Evolutionary conservation across 306 rosid genomes (phyloP), one percentile per base, ranked within the genome.

Genomic region (Sophora flavescens): DNA sequence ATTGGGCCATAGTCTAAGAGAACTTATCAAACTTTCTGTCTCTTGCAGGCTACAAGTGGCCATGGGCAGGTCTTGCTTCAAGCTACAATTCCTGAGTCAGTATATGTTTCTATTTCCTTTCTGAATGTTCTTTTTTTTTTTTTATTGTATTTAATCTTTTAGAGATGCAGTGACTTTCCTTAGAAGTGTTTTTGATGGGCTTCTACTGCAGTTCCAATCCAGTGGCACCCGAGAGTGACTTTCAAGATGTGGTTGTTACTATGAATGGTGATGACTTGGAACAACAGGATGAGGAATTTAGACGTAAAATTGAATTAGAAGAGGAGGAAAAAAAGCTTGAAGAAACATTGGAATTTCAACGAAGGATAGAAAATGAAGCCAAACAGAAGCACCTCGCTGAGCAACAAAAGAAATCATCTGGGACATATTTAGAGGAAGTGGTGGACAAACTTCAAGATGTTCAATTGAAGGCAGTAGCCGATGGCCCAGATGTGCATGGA

Each of bases 311-410:
- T 81, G 97, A 92, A 84, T 87, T 92, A 48, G 96, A 96, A 87
- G 97, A 78, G 77, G 98, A 92, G 79, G 99, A 92, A 82, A 92
- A 91, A 84, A 92, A 83, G 85, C 96, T 96, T 70, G 96, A 92
- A 87, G 98, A 92, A 83, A 88, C 97, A 59, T 86, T 96, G 87
- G 96, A 96, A 83, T 90, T 83, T 79, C 99, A 96, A 68, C 87
- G 97, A 52, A 87, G 85, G 80, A 88, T 93, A 73, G 99, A 93
- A 83, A 82, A 89, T 72, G 97, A 93, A 88, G 99, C 98, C 74
- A 96, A 96, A 87, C 89, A 84, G 84, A 92, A 87, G 90, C 97
- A 89, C 76, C 89, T 96, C 63, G 97, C 98, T 12, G 96, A 96
- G 86, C 93, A 84, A 82, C 93, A 82, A 50, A 93, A 89, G 89